Evolutionary conservation across 371 early-diverging fungal species (phyloP).

Genomic region (Chytridium lagenaria): DNA sequence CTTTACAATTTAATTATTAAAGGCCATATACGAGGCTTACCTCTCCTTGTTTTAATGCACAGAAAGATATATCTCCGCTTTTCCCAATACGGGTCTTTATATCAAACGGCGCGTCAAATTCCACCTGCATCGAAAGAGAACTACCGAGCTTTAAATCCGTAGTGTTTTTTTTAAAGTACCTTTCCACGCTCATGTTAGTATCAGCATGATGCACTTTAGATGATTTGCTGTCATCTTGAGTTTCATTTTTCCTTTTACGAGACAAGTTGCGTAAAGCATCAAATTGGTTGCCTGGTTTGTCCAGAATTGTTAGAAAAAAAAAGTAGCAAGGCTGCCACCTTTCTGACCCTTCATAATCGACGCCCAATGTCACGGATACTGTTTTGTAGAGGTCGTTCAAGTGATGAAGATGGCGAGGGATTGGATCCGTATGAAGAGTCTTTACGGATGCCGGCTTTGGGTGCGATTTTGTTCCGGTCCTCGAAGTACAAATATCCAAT

Average conservation of each 20-base stretch:
- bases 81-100: background rate
- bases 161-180: too few species aligned
- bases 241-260: background rate
- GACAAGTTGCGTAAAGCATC: background rate
- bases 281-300: background rate
- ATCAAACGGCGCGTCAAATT: too few species aligned
- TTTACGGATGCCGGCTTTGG: too few species aligned
- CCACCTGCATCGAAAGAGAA: too few species aligned
- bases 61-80: background rate
- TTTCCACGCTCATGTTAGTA: too few species aligned
- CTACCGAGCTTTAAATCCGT: too few species aligned
- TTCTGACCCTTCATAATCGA: background rate
- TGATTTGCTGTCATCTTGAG: background rate
- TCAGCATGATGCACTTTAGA: too few species aligned
- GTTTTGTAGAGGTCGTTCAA: background rate
- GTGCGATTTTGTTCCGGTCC: background rate
- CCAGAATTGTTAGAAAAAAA: background rate
- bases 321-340: background rate
- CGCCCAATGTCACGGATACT: background rate
- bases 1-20: background rate
- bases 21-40: background rate
- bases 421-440: background rate
- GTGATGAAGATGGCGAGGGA: background rate
- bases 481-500: background rate
- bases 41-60: background rate